Base-by-base conservation (phyloP, 768 basidiomycete species). In the Pholiota conissans region DNA sequence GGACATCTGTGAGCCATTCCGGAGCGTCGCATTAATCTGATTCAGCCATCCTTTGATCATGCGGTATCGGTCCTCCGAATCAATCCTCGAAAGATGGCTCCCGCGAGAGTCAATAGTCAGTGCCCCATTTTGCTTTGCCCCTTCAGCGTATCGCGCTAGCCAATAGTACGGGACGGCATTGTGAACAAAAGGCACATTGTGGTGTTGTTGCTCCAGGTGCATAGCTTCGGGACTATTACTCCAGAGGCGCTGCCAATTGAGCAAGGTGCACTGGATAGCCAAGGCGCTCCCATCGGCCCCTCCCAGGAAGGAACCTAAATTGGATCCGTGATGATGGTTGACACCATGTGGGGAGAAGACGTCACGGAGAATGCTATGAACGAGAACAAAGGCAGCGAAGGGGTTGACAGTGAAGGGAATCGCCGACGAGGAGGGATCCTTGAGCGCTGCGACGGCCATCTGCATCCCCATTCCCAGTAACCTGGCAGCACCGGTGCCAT, bases 231-330 rank as follows among this genome's bases (percentile, higher is more conserved):
- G 75, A 59, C 68, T 73, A 29, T 70, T 67, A 45, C 74, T 67
- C 84, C 84, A 86, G 67, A 79, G 76, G 63, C 80, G 78, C 40
- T 85, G 71, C 85, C 85, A 86, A 62, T 80, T 82, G 63, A 85
- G 83, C 32, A 87, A 73, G 27, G 79, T 76, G 63, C 75, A 77
- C 63, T 85, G 83, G 30, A 79, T 70, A 11, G 71, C 62, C 40
- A 54, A 10, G 22, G 52, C 28, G 29, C 16, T 20, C 8, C 52
- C 53, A 34, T 54, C 29, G 42, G 42, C 22, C 42, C 42, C 42
- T 45, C 22, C 42, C 22, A 45, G 18, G 42, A 37, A 30, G 42
- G 42, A 3, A 16, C 18, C 29, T 37, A 32, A 29, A 35, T 62
- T 58, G 35, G 57, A 57, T 32, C 67, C 45, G 58, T 49, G 34